These are phyloP conservation scores for Vaccinium darrowii DNA, from an alignment of 148 eudicot species.

Conservation along the genomic window DNA sequence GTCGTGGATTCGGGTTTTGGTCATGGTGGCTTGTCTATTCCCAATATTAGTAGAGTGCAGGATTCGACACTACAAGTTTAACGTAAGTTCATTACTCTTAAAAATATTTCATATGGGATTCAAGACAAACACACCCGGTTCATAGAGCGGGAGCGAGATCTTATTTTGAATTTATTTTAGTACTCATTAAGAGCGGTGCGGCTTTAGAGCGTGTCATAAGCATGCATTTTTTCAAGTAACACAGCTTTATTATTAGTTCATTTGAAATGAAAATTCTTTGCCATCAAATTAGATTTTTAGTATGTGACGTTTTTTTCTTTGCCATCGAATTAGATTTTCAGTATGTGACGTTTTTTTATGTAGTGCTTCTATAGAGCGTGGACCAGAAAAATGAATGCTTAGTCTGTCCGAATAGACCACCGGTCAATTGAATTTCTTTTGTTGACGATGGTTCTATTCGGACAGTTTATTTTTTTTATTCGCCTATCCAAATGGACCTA, in stretches of 20 bases:
- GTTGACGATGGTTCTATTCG: too few species aligned
- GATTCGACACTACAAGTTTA: conserved; percentile 48
- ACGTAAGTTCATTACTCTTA: conserved; percentile 27
- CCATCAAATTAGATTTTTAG: too few species aligned
- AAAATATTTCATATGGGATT: not conserved
- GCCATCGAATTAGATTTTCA: too few species aligned
- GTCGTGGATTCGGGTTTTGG: not conserved
- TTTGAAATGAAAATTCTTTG: not conserved
- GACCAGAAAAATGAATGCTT: too few species aligned
- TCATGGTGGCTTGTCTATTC: conserved; percentile 15
- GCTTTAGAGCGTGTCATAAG: not conserved
- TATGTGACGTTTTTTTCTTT: too few species aligned
- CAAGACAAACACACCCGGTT: not conserved
- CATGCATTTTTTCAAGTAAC: not conserved
- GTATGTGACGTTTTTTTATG: too few species aligned
- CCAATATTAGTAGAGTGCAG: conserved; percentile 27
- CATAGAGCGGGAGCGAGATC: not conserved
- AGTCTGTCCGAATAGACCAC: too few species aligned
- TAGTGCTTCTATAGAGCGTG: too few species aligned
- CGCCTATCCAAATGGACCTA: too few species aligned
- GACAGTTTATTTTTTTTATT: too few species aligned
- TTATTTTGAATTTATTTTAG: not conserved
- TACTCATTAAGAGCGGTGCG: not conserved
- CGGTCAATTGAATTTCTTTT: too few species aligned
- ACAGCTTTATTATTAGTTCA: not conserved